phyloP scores from a whole-genome alignment of 305 asterid species.

The Striga hermonthica region DNA sequence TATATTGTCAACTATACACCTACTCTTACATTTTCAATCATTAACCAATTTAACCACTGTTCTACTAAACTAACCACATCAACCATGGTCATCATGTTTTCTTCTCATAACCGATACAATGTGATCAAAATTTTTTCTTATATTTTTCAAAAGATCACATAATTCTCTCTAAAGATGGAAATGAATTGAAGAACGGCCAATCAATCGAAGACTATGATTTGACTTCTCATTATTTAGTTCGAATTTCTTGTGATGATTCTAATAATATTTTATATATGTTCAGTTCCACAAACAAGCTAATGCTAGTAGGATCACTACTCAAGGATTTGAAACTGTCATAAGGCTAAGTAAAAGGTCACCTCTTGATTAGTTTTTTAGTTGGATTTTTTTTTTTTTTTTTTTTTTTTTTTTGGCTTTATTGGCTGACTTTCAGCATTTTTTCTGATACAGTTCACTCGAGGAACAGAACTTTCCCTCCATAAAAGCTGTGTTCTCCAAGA shows the following conservation, averaged over 20 bases:
- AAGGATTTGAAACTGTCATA: conserved; percentile 61
- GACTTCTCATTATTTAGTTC: conserved; percentile 21
- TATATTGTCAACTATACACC: no score
- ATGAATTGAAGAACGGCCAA: no score
- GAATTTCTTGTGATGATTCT: no score
- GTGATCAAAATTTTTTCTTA: no score
- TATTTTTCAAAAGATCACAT: neutral
- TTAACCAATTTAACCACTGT: no score
- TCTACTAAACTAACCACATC: no score
- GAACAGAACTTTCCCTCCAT: conserved; percentile 45
- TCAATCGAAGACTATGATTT: no score
- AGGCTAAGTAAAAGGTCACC: conserved; percentile 51
- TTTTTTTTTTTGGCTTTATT: no score
- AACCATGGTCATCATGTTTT: no score
- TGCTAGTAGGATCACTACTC: conserved; percentile 40
- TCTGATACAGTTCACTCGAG: conserved; percentile 49
- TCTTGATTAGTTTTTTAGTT: conserved; percentile 14
- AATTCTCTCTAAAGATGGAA: no score
- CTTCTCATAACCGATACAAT: no score
- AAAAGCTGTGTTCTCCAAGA: conserved; percentile 51
- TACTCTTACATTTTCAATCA: no score
- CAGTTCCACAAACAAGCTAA: conserved; percentile 41
- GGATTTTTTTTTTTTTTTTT: conserved; percentile 19
- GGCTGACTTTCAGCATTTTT: conserved; percentile 30
- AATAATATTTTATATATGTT: neutral